Conservation (phyloP, 495 filamentous ascomycete species). For the Neurospora sp. region DNA sequence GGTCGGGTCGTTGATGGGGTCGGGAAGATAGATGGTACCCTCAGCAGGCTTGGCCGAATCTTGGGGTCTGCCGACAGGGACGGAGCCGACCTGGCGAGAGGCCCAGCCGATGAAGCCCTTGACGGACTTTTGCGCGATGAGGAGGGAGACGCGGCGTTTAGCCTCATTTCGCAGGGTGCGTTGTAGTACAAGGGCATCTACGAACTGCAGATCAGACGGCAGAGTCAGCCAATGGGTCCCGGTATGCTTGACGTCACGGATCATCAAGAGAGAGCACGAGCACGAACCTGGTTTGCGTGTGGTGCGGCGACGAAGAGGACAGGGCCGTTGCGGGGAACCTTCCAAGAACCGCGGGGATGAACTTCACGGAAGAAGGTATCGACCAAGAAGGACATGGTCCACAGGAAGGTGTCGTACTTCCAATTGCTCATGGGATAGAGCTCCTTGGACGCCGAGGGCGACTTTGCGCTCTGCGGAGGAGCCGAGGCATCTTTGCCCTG, state of each 20-base stretch:
- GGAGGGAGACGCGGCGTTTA: slow-evolving; percentile 76
- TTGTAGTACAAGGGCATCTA: slow-evolving; percentile 90
- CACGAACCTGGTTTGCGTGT: slow-evolving; percentile 83
- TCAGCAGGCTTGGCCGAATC: slow-evolving; percentile 71
- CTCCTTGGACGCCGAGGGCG: slow-evolving; percentile 35
- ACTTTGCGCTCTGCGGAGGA: slow-evolving; percentile 14
- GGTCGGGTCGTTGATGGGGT: slow-evolving; percentile 74
- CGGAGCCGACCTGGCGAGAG: slow-evolving; percentile 67
- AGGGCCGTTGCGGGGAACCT: slow-evolving; percentile 75
- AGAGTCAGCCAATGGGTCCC: slow-evolving; percentile 1
- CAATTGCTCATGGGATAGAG: slow-evolving; percentile 58
- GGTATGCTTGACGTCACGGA: background rate
- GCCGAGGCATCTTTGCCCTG: slow-evolving; percentile 3
- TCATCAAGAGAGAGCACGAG: background rate
- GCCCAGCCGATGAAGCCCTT: slow-evolving; percentile 76
- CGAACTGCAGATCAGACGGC: slow-evolving; percentile 48
- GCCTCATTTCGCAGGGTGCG: slow-evolving; percentile 76
- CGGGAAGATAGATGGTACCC: slow-evolving; percentile 84
- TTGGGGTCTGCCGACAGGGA: slow-evolving; percentile 82
- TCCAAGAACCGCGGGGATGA: slow-evolving; percentile 88
- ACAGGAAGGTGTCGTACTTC: slow-evolving; percentile 75
- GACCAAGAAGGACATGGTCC: slow-evolving; percentile 71
- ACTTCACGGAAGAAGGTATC: slow-evolving; percentile 98
- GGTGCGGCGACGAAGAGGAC: slow-evolving; percentile 96
- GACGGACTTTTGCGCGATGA: slow-evolving; percentile 93